Percentiles rank a stretch among this genome's conserved stretches.
Evolutionary conservation across 2,329 filamentous ascomycete species (phyloP).

Genomic region (Neofusicoccum ribis): DNA sequence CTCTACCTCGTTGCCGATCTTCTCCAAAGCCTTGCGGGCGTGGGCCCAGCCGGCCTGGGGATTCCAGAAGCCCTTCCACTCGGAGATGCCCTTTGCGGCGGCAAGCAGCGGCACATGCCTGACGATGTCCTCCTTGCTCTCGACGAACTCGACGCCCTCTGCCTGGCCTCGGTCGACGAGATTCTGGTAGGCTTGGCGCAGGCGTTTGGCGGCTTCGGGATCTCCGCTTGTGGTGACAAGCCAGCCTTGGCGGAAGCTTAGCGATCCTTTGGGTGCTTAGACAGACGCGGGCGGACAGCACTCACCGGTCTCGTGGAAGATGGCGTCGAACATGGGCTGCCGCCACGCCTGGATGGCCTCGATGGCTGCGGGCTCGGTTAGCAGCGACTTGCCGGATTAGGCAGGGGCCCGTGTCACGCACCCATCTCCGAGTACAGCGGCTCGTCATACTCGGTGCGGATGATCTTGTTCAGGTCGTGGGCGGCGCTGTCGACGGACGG

Average conservation of each 20-base stretch:
- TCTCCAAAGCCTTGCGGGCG: conserved; percentile 20
- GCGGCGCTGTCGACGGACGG: conserved; percentile 19
- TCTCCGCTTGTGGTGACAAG: conserved; percentile 23
- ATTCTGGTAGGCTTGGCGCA: conserved; percentile 22
- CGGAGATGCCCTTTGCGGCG: conserved; percentile 14
- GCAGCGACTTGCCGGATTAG: not conserved
- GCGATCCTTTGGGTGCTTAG: not conserved
- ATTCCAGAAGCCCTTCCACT: conserved; percentile 28
- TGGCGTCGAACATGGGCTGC: conserved; percentile 20
- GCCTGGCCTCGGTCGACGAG: conserved; percentile 16
- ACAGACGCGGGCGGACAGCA: not conserved
- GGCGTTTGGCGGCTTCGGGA: conserved; percentile 19
- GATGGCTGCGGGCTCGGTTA: conserved; percentile 11
- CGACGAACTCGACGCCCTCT: conserved; percentile 21
- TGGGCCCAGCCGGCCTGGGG: conserved; percentile 27
- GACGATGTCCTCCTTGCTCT: conserved; percentile 19
- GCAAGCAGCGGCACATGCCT: conserved; percentile 21
- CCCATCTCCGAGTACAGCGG: conserved; percentile 24
- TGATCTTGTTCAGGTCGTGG: conserved; percentile 25
- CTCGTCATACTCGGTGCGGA: conserved; percentile 25
- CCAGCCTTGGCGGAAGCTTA: conserved; percentile 18
- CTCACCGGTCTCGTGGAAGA: conserved; percentile 21
- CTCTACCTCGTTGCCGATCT: conserved; percentile 23
- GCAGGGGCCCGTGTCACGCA: not conserved
- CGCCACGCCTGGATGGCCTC: conserved; percentile 24